These are phyloP conservation scores for Aureoboletus auriporus DNA, from an alignment of 768 basidiomycete species.

Conservation along the genomic window DNA sequence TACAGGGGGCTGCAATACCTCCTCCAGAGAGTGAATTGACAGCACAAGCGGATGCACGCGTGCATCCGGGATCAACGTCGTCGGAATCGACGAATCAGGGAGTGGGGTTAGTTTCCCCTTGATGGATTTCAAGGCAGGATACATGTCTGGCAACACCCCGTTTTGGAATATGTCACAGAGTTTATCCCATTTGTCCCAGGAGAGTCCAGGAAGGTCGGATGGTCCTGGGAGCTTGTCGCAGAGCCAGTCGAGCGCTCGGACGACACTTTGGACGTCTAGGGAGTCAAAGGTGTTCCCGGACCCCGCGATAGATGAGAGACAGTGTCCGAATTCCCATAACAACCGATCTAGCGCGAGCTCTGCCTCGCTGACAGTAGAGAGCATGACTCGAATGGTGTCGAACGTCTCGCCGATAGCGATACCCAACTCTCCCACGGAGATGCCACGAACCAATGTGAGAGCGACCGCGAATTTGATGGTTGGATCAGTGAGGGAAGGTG, in stretches of 20 bases:
- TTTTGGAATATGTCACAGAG: conserved; percentile 40
- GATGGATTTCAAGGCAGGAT: conserved; percentile 29
- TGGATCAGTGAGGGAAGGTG: conserved; percentile 20
- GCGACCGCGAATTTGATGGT: conserved; percentile 33
- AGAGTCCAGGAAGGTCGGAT: conserved; percentile 47
- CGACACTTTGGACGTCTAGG: conserved; percentile 36
- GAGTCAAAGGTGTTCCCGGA: conserved; percentile 20
- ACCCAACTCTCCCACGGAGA: conserved; percentile 20
- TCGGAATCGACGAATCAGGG: conserved; percentile 20
- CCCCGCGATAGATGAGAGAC: conserved; percentile 28
- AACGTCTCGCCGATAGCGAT: conserved; percentile 23
- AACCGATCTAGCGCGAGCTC: conserved; percentile 25
- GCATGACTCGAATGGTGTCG: conserved; percentile 19
- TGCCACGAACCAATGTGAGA: conserved; percentile 29
- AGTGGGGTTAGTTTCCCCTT: conserved; percentile 30
- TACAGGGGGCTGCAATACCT: conserved; percentile 40
- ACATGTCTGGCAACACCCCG: conserved; percentile 24
- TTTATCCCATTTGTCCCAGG: conserved; percentile 40
- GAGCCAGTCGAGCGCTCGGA: conserved; percentile 57
- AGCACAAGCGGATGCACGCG: conserved; percentile 31
- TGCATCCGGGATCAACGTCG: conserved; percentile 33
- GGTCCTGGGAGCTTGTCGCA: conserved; percentile 39
- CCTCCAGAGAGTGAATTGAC: conserved; percentile 44
- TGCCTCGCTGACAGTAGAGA: conserved; percentile 21
- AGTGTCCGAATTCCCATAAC: conserved; percentile 36